Evolutionary conservation across 345 rosid species (phyloP), one percentile per base, ranked within the genome.

Genomic region (Geranium rotundifolium): DNA sequence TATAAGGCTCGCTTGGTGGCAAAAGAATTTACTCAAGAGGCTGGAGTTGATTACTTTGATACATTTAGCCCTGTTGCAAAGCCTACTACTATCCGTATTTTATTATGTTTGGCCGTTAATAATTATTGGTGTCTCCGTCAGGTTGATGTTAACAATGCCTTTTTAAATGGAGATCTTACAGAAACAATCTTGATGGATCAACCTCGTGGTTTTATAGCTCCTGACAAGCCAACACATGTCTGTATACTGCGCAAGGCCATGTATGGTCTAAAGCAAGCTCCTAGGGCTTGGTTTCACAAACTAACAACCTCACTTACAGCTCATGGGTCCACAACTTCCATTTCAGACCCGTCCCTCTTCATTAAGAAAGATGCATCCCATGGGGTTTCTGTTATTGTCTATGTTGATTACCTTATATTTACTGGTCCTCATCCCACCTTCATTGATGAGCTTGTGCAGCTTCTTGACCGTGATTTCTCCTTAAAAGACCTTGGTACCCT

Each of bases 241-340:
- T 41, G 60, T 16, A 0, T 5, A 13, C 18, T 58, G 4, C 14
- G 10, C 0, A 4, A 27, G 4, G 50, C 50, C 19, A 13, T 34
- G 8, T 41, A 39, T 39, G 56, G 68, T 13, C 54, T 57, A 0
- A 65, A 57, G 23, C 37, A 65, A 41, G 61, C 55, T 39, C 68
- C 54, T 4, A 17, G 50, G 7, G 62, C 56, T n/a, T n/a, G n/a
- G n/a, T n/a, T n/a, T n/a, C n/a, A n/a, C n/a, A n/a, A n/a, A n/a
- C n/a, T n/a, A n/a, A 0, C n/a, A 27, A 19, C 20, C 14, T 41
- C 57, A 7, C 56, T 27, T 17, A 13, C 23, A 1, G 56, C 23
- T 54, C 15, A n/a, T 19, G 4, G 29, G 29, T 2, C n/a, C 31
- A 14, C 17, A 27, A 29, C 20, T 46, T 0, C 16, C 1, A 1